Evolutionary conservation across 2,329 filamentous ascomycete genomes (phyloP).

Genomic region (Helotiales sp.): DNA sequence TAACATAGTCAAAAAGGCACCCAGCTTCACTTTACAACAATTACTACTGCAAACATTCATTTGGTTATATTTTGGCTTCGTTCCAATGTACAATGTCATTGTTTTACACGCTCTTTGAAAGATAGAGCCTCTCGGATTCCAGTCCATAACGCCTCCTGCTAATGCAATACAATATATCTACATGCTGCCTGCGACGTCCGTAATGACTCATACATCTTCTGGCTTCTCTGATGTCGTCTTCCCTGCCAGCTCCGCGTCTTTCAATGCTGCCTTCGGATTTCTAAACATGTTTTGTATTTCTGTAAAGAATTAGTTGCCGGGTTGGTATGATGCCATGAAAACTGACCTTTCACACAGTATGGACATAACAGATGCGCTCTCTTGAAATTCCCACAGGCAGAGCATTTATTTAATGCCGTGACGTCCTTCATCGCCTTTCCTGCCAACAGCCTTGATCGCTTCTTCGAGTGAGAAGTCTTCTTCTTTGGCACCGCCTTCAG

Average conservation of each 20-base stretch:
- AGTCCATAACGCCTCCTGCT: conserved; percentile 25
- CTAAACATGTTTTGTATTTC: conserved; percentile 35
- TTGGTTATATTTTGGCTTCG: neutral
- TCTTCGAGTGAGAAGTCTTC: conserved; percentile 97
- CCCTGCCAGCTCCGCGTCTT: neutral
- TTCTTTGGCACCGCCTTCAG: conserved; percentile 95
- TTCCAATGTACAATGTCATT: conserved; percentile 14
- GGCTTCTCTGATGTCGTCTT: conserved; percentile 18
- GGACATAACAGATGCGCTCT: conserved; percentile 86
- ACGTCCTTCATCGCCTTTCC: conserved; percentile 94
- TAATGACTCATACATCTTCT: conserved; percentile 16
- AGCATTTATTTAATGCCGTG: conserved; percentile 82
- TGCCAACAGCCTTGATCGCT: conserved; percentile 88
- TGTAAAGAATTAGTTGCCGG: conserved; percentile 21
- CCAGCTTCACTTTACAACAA: neutral
- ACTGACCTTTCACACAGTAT: conserved; percentile 79
- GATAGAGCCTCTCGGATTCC: neutral
- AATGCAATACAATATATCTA: conserved; percentile 21
- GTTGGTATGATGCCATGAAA: neutral
- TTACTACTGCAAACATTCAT: neutral
- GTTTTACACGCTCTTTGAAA: conserved; percentile 2
- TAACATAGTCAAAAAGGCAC: neutral
- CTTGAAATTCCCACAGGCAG: conserved; percentile 85
- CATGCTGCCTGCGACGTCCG: too few species aligned
- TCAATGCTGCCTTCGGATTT: conserved; percentile 7